Conservation (phyloP, 108 stramenopile genomes). For the Nitzschia sp. region DNA sequence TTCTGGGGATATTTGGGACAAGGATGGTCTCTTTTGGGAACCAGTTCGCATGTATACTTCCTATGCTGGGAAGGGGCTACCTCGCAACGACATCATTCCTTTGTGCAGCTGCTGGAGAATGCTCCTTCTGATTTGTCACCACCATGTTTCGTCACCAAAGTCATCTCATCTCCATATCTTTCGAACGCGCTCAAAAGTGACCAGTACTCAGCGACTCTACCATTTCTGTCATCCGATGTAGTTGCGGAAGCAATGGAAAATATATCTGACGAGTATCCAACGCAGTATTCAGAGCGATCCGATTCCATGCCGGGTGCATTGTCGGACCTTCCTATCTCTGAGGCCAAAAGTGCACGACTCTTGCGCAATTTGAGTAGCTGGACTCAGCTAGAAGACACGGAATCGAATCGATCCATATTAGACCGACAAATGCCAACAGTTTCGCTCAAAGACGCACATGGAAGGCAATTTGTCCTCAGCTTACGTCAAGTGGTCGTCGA, state of each 20-base stretch:
- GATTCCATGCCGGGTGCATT: not conserved
- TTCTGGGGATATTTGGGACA: slow-evolving; percentile 30
- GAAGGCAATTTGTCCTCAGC: slow-evolving; percentile 33
- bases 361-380: slow-evolving; percentile 67
- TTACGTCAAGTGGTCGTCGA: slow-evolving; percentile 52
- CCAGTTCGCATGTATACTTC: slow-evolving; percentile 40
- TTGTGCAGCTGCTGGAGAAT: slow-evolving; percentile 38
- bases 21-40: slow-evolving; percentile 71
- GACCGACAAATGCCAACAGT: slow-evolving; percentile 39
- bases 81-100: slow-evolving; percentile 41
- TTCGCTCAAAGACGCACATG: not conserved
- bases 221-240: slow-evolving; percentile 14
- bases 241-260: slow-evolving; percentile 60
- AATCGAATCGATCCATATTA: slow-evolving; percentile 37
- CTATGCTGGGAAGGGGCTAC: slow-evolving; percentile 83
- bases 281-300: not conserved
- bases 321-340: not conserved
- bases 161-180: not conserved
- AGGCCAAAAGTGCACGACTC: slow-evolving; percentile 48
- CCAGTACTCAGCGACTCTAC: not conserved
- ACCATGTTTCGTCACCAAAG: not conserved
- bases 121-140: slow-evolving; percentile 13
- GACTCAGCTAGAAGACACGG: slow-evolving; percentile 60
- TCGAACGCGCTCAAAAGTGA: not conserved
- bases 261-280: slow-evolving; percentile 31